These are phyloP conservation scores for Alternaria gansuensis DNA, from an alignment of 2,329 filamentous ascomycete species.

Conservation along the genomic window DNA sequence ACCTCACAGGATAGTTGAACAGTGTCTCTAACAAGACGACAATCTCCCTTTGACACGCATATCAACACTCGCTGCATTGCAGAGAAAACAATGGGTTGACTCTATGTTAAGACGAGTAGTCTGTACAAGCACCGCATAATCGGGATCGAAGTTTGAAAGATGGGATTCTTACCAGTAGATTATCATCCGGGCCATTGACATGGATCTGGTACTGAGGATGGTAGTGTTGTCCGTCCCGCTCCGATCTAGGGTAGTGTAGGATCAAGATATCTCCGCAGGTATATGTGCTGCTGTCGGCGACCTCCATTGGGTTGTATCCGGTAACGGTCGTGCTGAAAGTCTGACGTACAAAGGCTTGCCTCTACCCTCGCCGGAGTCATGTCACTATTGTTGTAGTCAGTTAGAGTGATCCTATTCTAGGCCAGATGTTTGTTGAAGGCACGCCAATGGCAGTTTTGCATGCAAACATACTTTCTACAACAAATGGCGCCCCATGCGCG, in stretches of 20 bases:
- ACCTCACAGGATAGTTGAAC: constrained; percentile 10
- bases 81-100: neutral
- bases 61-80: neutral
- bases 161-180: constrained; percentile 6
- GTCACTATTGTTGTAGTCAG: neutral
- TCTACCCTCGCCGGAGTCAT: neutral
- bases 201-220: neutral
- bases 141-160: neutral
- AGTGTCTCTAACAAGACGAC: neutral
- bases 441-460: neutral
- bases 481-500: neutral
- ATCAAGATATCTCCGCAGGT: too few relatives aligned
- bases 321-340: neutral
- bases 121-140: neutral
- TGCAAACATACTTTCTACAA: neutral
- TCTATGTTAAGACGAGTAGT: neutral
- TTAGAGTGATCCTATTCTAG: neutral
- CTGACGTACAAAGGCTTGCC: neutral
- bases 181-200: neutral
- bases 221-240: neutral
- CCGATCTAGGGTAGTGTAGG: neutral
- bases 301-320: neutral
- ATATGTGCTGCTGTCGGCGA: too few relatives aligned
- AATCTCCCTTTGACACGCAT: neutral
- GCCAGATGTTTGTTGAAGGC: too few relatives aligned